These are phyloP conservation scores for Emericellopsis atlantica DNA, from an alignment of 2,329 filamentous ascomycete species.

Conservation along the genomic window DNA sequence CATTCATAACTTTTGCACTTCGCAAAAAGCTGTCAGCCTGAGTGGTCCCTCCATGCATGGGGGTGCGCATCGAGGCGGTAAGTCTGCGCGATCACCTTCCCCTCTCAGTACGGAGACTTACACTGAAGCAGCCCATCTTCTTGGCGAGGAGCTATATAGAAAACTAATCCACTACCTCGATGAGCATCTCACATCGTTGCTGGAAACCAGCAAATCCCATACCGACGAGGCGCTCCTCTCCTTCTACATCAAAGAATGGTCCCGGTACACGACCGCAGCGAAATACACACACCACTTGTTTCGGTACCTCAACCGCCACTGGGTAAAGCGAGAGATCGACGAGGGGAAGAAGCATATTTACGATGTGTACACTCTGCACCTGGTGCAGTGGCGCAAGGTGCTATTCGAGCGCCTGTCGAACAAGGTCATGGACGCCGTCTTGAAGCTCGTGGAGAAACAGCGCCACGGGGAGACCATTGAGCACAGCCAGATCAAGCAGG, in stretches of 20 bases:
- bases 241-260: constrained; percentile 97
- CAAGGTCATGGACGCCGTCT: constrained; percentile 89
- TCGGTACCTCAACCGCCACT: constrained; percentile 90
- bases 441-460: constrained; percentile 94
- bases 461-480: constrained; percentile 96
- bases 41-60: constrained; percentile 22
- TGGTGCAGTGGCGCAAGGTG: constrained; percentile 90
- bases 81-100: constrained; percentile 4
- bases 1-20: constrained; percentile 98
- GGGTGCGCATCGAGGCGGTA: constrained; percentile 49
- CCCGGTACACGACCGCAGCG: constrained; percentile 84
- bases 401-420: constrained; percentile 74
- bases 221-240: constrained; percentile 79
- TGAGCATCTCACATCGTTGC: constrained; percentile 59
- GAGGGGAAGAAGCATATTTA: constrained; percentile 98
- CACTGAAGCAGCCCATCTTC: constrained; percentile 60
- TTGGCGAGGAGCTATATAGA: constrained; percentile 92
- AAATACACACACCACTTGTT: constrained; percentile 98
- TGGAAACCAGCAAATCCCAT: constrained; percentile 62
- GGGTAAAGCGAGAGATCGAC: constrained; percentile 98
- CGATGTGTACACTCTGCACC: constrained; percentile 92
- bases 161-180: constrained; percentile 80
- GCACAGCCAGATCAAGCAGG: constrained; percentile 89
- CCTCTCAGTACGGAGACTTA: background rate
- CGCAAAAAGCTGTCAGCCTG: constrained; percentile 77